phyloP scores from a whole-genome alignment of 768 basidiomycete species.

The Tricholoma furcatifolium region DNA sequence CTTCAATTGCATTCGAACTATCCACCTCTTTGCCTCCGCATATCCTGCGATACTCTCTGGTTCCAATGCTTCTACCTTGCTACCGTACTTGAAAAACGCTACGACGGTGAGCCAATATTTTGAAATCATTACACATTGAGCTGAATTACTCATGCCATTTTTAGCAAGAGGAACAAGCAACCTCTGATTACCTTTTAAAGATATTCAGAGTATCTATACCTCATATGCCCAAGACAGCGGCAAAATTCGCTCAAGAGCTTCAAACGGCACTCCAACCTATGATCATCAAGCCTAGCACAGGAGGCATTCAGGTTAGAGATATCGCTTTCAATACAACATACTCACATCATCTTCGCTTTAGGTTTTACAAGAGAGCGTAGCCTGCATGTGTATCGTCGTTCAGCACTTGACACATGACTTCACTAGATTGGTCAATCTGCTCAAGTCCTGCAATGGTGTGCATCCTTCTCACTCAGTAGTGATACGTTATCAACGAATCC shows the following conservation, averaged over 20 bases:
- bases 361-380: constrained; percentile 89
- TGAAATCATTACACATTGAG: not conserved
- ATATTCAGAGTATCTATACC: constrained; percentile 86
- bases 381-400: constrained; percentile 87
- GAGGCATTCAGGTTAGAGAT: constrained; percentile 58
- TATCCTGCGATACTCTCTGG: constrained; percentile 85
- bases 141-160: constrained; percentile 1
- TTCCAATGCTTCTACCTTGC: constrained; percentile 76
- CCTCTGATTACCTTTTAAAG: constrained; percentile 83
- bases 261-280: constrained; percentile 83
- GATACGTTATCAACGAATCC: constrained; percentile 2
- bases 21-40: constrained; percentile 79
- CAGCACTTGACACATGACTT: constrained; percentile 88
- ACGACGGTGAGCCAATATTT: constrained; percentile 49
- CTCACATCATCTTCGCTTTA: constrained; percentile 26
- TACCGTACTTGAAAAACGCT: constrained; percentile 89
- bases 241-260: constrained; percentile 85
- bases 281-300: constrained; percentile 80
- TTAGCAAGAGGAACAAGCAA: constrained; percentile 80
- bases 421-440: constrained; percentile 66
- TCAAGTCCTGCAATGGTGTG: constrained; percentile 85
- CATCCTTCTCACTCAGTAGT: not conserved
- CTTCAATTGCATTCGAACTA: constrained; percentile 80
- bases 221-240: constrained; percentile 85
- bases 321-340: not conserved